These are phyloP conservation scores for Plasmodium gaboni DNA, from an alignment of 169 alveolate genomes.

Conservation along the genomic window DNA sequence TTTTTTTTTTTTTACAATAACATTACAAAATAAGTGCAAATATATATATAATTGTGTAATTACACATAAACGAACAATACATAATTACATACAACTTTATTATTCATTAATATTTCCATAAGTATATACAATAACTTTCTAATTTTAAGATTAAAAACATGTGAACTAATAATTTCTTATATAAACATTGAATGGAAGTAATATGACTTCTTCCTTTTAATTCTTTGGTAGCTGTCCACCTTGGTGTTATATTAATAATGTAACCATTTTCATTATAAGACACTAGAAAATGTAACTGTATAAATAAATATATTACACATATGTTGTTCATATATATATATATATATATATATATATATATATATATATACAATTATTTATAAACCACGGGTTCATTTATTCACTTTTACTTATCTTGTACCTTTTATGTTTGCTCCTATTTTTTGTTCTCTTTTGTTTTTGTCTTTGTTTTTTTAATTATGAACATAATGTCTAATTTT, in stretches of 20 bases:
- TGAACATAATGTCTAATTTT: constrained; percentile 14
- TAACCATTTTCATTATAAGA: constrained; percentile 3
- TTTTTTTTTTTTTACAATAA: constrained; percentile 28
- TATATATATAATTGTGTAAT: constrained; percentile 40
- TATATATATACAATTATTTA: not conserved
- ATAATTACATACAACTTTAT: too few species aligned
- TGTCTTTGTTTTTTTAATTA: not conserved
- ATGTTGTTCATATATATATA: constrained; percentile 6
- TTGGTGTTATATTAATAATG: too few species aligned
- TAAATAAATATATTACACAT: constrained; percentile 11
- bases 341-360: not conserved
- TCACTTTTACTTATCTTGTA: not conserved
- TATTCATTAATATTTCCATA: too few species aligned
- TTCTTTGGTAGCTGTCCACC: constrained; percentile 5
- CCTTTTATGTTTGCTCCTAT: not conserved
- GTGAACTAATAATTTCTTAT: too few species aligned
- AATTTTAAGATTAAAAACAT: too few species aligned
- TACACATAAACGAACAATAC: constrained; percentile 18
- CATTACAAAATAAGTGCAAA: not conserved
- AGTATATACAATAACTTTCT: too few species aligned
- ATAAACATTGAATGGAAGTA: too few species aligned
- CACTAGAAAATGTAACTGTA: constrained; percentile 13
- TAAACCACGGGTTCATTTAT: not conserved
- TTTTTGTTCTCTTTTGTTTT: not conserved
- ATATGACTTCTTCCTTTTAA: not conserved